Evolutionary conservation across 1,139 yeast genomes (phyloP), one percentile per base, ranked within the genome.

Genomic region (Ogataea hybrid): DNA sequence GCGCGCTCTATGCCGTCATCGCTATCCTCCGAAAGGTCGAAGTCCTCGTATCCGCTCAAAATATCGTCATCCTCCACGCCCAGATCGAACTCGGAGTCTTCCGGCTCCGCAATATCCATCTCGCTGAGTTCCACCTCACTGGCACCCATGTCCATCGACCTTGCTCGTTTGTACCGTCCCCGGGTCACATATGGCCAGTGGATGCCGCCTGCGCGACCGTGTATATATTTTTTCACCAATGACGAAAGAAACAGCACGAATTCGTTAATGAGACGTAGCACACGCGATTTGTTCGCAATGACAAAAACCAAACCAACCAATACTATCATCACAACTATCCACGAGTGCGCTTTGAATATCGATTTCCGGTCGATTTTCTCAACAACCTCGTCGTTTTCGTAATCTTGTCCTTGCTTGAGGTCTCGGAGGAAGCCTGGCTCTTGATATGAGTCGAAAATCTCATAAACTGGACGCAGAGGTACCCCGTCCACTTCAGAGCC

Each of bases 401-500:
- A 28, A n/a, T 59, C 55, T 43, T 61, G 59, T 28, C 54, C 53
- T 6, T 58, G 55, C 20, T 55, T 35, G 33, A 42, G 34, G 21
- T 35, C 25, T 6, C 41, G 41, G 25, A 50, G 37, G 35, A 50
- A 51, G 8, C 51, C 52, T 2, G 54, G 52, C 6, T 32, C 17
- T 12, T 50, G 51, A 32, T 55, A 54, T 3, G 9, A 8, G 3
- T 55, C 53, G 5, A 65, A 62, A 2, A 52, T 41, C 2, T 59
- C 54, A 42, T 69, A 76, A 1, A 47, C 59, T 0, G 84, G 84
- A 43, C 86, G 64, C 7, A 65, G 48, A 2, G 57, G 49, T 1
- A 79, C 56, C 1, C 74, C 77, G 2, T 59, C 57, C 15, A 64
- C 67, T 52, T 81, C 84, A 25, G 81, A 75, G 4, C 86, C 85